phyloP scores from a whole-genome alignment of 768 basidiomycete species.

The Naganishia kalamii region DNA sequence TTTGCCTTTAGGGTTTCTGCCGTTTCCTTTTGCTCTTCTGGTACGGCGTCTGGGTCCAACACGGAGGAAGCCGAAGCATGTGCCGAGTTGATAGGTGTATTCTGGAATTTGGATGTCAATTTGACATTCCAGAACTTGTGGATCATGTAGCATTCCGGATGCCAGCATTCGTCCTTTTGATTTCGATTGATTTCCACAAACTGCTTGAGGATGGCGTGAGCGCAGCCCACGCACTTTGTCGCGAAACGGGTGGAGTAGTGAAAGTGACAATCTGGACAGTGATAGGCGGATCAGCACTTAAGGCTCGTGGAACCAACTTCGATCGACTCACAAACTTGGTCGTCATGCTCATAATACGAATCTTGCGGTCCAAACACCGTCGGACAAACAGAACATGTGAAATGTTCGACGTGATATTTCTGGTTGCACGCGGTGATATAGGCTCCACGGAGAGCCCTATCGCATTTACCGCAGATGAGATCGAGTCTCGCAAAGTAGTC shows the following conservation, averaged over 20 bases:
- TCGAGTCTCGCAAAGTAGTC: constrained; percentile 96
- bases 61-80: constrained; percentile 41
- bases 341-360: constrained; percentile 97
- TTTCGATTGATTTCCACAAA: constrained; percentile 99
- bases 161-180: constrained; percentile 98
- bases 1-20: constrained; percentile 74
- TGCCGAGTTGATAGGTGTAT: constrained; percentile 40
- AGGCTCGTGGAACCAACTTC: no score
- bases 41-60: constrained; percentile 52
- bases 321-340: constrained; percentile 64
- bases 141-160: constrained; percentile 99
- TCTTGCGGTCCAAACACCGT: constrained; percentile 96
- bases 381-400: constrained; percentile 93
- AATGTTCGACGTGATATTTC: constrained; percentile 99
- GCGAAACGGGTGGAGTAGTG: constrained; percentile 99
- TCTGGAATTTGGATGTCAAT: constrained; percentile 46
- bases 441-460: constrained; percentile 85
- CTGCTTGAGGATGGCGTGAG: constrained; percentile 94
- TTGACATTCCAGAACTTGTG: constrained; percentile 99
- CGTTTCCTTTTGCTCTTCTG: constrained; percentile 76
- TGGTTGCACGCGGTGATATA: constrained; percentile 99
- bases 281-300: background rate
- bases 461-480: constrained; percentile 93
- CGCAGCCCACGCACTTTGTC: constrained; percentile 96
- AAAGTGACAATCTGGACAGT: constrained; percentile 71